Conservation (phyloP, 306 rosid species). For the Geum urbanum region DNA sequence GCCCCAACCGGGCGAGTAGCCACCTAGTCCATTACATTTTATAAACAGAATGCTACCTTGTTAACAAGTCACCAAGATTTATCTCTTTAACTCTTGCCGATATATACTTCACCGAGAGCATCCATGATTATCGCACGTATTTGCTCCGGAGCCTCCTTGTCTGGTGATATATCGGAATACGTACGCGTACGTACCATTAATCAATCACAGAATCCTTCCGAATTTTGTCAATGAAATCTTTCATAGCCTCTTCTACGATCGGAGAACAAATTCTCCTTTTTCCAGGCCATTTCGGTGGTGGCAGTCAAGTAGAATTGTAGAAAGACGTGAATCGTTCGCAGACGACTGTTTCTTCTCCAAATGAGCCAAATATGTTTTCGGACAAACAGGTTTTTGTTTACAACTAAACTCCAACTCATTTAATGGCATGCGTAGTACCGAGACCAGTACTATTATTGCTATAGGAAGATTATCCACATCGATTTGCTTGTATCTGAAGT, state of each 20-base stretch:
- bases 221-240: constrained; percentile 66
- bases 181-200: too few species aligned
- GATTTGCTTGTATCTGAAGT: constrained; percentile 87
- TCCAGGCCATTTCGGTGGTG: constrained; percentile 68
- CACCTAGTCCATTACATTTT: too few species aligned
- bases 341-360: constrained; percentile 84
- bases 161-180: constrained; percentile 80
- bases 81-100: constrained; percentile 69
- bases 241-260: constrained; percentile 68
- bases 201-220: constrained; percentile 86
- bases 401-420: constrained; percentile 67
- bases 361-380: constrained; percentile 63
- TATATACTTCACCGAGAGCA: constrained; percentile 81
- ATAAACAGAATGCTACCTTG: constrained; percentile 57
- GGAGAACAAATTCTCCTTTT: constrained; percentile 82
- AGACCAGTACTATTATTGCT: constrained; percentile 65
- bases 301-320: constrained; percentile 38
- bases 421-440: constrained; percentile 58
- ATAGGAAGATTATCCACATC: constrained; percentile 88
- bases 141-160: constrained; percentile 79
- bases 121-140: constrained; percentile 76
- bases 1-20: too few species aligned
- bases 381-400: constrained; percentile 48
- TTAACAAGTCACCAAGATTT: constrained; percentile 85
- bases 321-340: constrained; percentile 67